Base-by-base conservation (phyloP, 2,329 filamentous ascomycete genomes). In the Beauveria pseudobassiana region DNA sequence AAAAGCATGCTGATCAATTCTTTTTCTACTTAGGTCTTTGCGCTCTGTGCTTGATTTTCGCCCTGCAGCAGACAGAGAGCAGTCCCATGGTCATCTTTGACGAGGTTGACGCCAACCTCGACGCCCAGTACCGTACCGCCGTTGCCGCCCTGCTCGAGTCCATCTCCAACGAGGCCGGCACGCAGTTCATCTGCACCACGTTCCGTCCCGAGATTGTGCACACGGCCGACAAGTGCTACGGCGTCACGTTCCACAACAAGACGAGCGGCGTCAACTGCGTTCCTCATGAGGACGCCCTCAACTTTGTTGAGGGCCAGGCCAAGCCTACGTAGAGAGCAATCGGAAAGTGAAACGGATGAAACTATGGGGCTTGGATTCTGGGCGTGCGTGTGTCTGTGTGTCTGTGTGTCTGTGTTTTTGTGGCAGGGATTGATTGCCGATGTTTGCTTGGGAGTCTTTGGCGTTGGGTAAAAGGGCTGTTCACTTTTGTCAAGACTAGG, bases 81-180 rank as follows among this genome's bases (percentile, higher is more conserved):
- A 96, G 93, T 50, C 95, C 95, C 1, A 98, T 99, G 82, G 97
- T 99, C 73, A 93, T 99, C 70, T 99, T 99, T 69, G 95, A 99
- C 74, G 95, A 99, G 76, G 96, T 99, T 65, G 95, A 99, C 72
- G 95, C 95, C 74, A 99, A 99, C 73, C 84, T 99, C 26, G 95
- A 99, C 73, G 93, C 95, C 1, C 95, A 99, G 76, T 99, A 99
- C 78, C 89, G 95, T 64, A 97, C 95, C 1, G 93, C 95, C 1
- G 95, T 99, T 12, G 95, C 95, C 3, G 84, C 90, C 62, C 90
- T 98, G 78, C 82, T 99, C 24, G 82, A 93, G 70, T 87, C 87
- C 60, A 92, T 91, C 65, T 91, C 87, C 16, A 78, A 82, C 63
- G 84, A 87, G 66, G 82, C 82, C 16, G 81, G 82, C 64, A 87